Percentiles rank a stretch among this genome's conserved stretches.
phyloP scores from a whole-genome alignment of 768 basidiomycete genomes.

The Amanita phalloides region DNA sequence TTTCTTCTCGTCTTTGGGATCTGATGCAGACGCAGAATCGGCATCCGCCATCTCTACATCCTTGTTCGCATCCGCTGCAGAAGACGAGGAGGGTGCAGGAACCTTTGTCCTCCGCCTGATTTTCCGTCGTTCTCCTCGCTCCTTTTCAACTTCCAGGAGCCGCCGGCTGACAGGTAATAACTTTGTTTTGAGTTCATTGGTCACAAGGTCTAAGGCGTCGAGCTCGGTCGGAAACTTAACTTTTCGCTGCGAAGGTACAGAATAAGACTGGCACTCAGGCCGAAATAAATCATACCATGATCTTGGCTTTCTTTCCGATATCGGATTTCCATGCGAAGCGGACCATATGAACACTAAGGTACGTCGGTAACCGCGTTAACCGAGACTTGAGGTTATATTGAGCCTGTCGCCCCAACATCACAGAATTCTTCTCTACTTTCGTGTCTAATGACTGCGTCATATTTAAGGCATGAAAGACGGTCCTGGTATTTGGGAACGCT shows the following conservation, averaged over 20 bases:
- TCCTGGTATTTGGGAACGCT: neutral
- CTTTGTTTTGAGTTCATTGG: constrained; percentile 67
- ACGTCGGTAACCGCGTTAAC: constrained; percentile 73
- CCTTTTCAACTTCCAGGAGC: constrained; percentile 75
- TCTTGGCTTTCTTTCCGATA: constrained; percentile 89
- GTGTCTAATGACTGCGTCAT: constrained; percentile 66
- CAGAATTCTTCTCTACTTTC: constrained; percentile 77
- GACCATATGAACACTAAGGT: constrained; percentile 88
- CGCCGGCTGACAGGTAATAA: constrained; percentile 60
- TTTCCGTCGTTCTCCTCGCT: constrained; percentile 73
- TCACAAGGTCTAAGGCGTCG: constrained; percentile 74
- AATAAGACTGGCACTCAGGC: neutral
- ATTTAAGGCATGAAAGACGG: neutral
- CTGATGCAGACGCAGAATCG: constrained; percentile 12
- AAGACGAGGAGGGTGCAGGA: constrained; percentile 15
- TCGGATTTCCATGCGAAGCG: constrained; percentile 93
- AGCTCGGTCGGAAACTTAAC: constrained; percentile 90
- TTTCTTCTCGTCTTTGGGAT: constrained; percentile 16
- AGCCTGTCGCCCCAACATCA: constrained; percentile 71
- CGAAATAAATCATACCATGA: constrained; percentile 53
- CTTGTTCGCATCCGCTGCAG: constrained; percentile 13
- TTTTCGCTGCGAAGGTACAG: constrained; percentile 42
- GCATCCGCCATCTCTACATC: constrained; percentile 12
- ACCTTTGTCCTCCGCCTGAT: constrained; percentile 67
- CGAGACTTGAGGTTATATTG: constrained; percentile 74